Conservation (phyloP, 1,139 yeast genomes). For the Geotrichum cucujoidarum region DNA sequence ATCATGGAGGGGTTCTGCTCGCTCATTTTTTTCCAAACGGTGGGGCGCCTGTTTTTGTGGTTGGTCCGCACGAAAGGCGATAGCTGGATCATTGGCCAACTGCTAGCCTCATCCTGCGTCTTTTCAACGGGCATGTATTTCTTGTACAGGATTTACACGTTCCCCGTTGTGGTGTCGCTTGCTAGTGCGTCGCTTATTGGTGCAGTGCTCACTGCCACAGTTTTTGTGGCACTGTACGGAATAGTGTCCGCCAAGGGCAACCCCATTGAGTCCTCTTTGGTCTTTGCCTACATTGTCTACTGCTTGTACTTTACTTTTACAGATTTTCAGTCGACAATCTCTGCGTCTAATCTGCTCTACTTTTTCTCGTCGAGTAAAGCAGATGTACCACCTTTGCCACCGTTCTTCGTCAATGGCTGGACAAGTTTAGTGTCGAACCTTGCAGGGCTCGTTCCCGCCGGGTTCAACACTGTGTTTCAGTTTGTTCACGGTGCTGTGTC, state of each 20-base stretch:
- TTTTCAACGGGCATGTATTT: slow-evolving; percentile 74
- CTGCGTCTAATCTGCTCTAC: slow-evolving; percentile 29
- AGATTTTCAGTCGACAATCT: slow-evolving; percentile 45
- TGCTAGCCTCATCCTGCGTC: slow-evolving; percentile 68
- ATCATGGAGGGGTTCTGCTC: slow-evolving; percentile 91
- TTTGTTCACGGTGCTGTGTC: slow-evolving; percentile 64
- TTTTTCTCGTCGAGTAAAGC: slow-evolving; percentile 25
- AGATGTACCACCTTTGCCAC: slow-evolving; percentile 36
- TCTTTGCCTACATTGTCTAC: slow-evolving; percentile 86
- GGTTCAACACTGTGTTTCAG: slow-evolving; percentile 58
- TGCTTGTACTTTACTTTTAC: slow-evolving; percentile 90
- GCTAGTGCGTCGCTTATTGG: slow-evolving; percentile 81
- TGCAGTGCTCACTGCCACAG: slow-evolving; percentile 69
- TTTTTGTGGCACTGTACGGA: slow-evolving; percentile 75
- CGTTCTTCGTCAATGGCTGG: slow-evolving; percentile 37
- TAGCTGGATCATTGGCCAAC: slow-evolving; percentile 72
- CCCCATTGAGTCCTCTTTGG: slow-evolving; percentile 78
- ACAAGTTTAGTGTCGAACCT: slow-evolving; percentile 41
- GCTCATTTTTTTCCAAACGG: slow-evolving; percentile 78
- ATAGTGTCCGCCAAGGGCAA: slow-evolving; percentile 79
- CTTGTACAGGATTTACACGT: slow-evolving; percentile 74
- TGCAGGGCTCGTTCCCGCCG: slow-evolving; percentile 44
- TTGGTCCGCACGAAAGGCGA: slow-evolving; percentile 55
- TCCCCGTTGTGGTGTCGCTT: slow-evolving; percentile 60
- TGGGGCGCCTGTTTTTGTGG: slow-evolving; percentile 79